Conservation (phyloP, 2,329 filamentous ascomycete species). For the Ilyonectria robusta region DNA sequence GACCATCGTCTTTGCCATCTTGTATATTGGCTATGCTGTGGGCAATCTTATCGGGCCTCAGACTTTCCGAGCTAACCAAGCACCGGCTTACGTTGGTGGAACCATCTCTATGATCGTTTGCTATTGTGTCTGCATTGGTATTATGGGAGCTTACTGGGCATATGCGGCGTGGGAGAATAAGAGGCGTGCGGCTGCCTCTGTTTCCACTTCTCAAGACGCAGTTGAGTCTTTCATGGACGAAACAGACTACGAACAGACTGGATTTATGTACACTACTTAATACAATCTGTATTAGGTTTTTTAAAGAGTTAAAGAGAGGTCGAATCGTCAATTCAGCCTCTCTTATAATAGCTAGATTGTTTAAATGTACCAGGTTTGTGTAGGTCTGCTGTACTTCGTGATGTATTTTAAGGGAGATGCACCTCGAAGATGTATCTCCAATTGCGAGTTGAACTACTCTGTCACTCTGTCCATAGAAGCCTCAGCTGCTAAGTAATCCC, state of each 20-base stretch:
- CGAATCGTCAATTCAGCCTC: no score
- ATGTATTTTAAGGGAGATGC: no score
- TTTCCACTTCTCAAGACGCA: not conserved
- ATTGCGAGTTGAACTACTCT: no score
- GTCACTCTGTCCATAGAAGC: no score
- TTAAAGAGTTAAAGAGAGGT: no score
- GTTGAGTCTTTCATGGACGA: constrained; percentile 25
- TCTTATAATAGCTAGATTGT: no score
- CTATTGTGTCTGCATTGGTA: constrained; percentile 25
- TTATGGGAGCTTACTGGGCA: constrained; percentile 18
- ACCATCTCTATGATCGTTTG: constrained; percentile 34
- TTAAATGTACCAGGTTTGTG: no score
- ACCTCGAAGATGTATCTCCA: no score
- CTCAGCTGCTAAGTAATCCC: no score
- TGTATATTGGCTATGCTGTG: constrained; percentile 59
- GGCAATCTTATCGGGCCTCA: constrained; percentile 58
- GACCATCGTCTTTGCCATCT: constrained; percentile 58
- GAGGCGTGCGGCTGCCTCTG: not conserved
- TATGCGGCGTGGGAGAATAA: constrained; percentile 20
- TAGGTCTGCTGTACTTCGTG: no score
- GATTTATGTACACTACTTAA: constrained; percentile 24
- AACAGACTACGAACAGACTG: constrained; percentile 22
- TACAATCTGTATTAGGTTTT: no score
- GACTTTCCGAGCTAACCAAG: constrained; percentile 54
- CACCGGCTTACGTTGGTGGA: constrained; percentile 48